phyloP scores from a whole-genome alignment of 345 rosid species.

The Linum trigynum region DNA sequence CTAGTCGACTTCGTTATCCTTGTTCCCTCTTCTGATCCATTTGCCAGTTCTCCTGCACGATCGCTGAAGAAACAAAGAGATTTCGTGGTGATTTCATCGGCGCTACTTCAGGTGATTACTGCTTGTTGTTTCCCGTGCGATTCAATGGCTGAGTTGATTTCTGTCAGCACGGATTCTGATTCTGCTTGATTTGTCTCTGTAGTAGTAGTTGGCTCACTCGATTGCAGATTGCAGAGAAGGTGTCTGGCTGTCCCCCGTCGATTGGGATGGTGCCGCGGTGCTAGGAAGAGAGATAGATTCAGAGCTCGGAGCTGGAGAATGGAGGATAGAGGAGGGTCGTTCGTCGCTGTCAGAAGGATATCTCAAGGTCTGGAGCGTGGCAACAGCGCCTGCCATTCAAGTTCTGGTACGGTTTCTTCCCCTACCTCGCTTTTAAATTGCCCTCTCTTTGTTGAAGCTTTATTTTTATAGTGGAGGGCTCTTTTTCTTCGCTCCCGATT shows the following conservation, averaged over 20 bases:
- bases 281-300: slow-evolving; percentile 2
- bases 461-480: slow-evolving; percentile 4
- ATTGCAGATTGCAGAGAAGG: slow-evolving; percentile 18
- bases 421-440: not conserved
- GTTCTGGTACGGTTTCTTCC: slow-evolving; percentile 43
- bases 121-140: not conserved
- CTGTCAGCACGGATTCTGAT: not conserved
- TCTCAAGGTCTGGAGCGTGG: slow-evolving; percentile 88
- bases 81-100: not conserved
- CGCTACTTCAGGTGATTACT: not conserved
- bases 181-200: not conserved
- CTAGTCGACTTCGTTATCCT: not conserved
- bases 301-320: slow-evolving; percentile 17
- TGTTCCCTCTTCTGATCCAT: not conserved
- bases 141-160: not conserved
- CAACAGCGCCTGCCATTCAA: slow-evolving; percentile 60
- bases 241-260: slow-evolving; percentile 14
- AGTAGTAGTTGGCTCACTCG: not conserved
- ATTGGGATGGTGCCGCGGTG: slow-evolving; percentile 10
- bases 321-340: slow-evolving; percentile 95
- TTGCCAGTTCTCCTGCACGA: not conserved
- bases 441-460: slow-evolving; percentile 6
- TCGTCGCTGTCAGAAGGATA: slow-evolving; percentile 96
- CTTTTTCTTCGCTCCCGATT: slow-evolving; percentile 1
- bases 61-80: not conserved